Evolutionary conservation across 2,329 filamentous ascomycete genomes (phyloP).

Genomic region (Cladophialophora carrionii): DNA sequence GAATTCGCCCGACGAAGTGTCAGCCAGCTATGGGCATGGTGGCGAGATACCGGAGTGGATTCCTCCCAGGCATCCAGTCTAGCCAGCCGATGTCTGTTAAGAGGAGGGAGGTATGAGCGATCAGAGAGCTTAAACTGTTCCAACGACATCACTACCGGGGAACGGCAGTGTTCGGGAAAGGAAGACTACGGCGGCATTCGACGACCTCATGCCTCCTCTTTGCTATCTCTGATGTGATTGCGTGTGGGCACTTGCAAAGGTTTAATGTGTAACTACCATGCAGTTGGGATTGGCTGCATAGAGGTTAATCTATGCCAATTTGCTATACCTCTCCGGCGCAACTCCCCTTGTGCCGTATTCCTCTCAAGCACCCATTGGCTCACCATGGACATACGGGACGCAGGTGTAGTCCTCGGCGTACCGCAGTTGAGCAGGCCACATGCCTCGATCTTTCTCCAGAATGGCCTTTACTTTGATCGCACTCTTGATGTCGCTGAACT

Average conservation of each 20-base stretch:
- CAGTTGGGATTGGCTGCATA: neutral
- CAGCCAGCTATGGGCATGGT: neutral
- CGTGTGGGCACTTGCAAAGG: neutral
- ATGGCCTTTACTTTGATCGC: conserved; percentile 27
- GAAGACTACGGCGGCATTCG: neutral
- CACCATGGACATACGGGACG: conserved; percentile 8
- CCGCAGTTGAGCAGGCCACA: conserved; percentile 14
- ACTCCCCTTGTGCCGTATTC: too few relatives aligned
- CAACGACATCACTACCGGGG: neutral
- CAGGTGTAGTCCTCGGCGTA: conserved; percentile 28
- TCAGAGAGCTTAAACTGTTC: neutral
- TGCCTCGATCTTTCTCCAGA: conserved; percentile 14
- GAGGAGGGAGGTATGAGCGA: neutral
- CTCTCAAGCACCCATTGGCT: conserved; percentile 12
- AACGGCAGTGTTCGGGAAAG: neutral
- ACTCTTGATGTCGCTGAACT: conserved; percentile 35
- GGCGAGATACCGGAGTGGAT: neutral
- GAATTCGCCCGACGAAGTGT: neutral
- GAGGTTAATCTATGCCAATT: neutral
- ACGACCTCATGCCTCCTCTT: neutral
- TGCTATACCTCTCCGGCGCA: neutral
- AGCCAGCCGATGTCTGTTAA: neutral
- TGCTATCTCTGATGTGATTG: neutral
- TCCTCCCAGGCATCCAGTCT: neutral
- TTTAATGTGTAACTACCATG: neutral